phyloP scores from a whole-genome alignment of 2,329 filamentous ascomycete genomes.

The Cladobotryum mycophilum region DNA sequence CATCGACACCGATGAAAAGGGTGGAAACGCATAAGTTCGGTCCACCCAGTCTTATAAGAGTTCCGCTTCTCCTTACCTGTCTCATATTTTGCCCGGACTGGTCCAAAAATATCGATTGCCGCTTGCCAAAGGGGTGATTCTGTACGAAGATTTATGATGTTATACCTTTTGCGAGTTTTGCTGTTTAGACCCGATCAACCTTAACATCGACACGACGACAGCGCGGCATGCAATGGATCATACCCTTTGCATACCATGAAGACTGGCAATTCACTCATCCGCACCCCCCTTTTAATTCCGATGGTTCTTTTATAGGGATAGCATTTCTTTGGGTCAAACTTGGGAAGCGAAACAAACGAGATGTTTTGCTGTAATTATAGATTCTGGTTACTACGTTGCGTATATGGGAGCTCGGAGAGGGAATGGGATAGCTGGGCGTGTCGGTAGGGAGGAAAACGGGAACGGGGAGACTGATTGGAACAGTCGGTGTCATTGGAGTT shows the following conservation, averaged over 20 bases:
- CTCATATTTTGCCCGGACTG: slow-evolving; percentile 18
- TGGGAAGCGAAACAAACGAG: slow-evolving; percentile 10
- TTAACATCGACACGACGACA: slow-evolving; percentile 10
- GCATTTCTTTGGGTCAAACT: slow-evolving; percentile 11
- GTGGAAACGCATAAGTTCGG: slow-evolving; percentile 58
- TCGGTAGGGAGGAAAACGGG: background rate
- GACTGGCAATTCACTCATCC: slow-evolving; percentile 5
- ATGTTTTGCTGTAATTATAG: slow-evolving; percentile 24
- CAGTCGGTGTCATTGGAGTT: slow-evolving; percentile 11
- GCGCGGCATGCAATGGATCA: slow-evolving; percentile 4
- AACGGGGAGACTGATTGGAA: slow-evolving; percentile 6
- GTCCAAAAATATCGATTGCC: slow-evolving; percentile 13
- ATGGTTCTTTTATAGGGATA: slow-evolving; percentile 13
- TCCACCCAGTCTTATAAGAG: background rate
- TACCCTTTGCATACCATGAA: slow-evolving; percentile 10
- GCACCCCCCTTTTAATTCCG: background rate
- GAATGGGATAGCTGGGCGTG: slow-evolving; percentile 1
- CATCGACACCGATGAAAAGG: slow-evolving; percentile 92
- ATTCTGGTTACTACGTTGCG: slow-evolving; percentile 23
- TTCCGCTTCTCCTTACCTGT: slow-evolving; percentile 14
- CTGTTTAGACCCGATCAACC: slow-evolving; percentile 8
- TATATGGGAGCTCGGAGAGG: slow-evolving; percentile 9
- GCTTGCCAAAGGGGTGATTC: slow-evolving; percentile 14
- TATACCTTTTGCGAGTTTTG: slow-evolving; percentile 11
- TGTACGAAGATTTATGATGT: slow-evolving; percentile 23